A percentile compares a stretch with the other conserved stretches of the same genome.
Evolutionary conservation across 192 early-diverging fungal genomes (phyloP).

Genomic region (Physocladia obscura): DNA sequence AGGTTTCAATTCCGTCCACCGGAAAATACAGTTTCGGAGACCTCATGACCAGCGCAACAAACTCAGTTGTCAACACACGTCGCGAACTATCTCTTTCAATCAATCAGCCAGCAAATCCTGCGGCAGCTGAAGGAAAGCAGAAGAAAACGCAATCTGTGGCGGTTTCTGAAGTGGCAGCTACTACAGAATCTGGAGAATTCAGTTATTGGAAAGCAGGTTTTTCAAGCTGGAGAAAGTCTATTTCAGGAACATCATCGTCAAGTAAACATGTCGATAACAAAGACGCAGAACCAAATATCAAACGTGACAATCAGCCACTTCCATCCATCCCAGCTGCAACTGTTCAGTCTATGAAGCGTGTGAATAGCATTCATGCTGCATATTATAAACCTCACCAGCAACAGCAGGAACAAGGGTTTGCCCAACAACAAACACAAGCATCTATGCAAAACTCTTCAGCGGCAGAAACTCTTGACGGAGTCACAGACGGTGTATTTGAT

Average conservation of each 20-base stretch:
- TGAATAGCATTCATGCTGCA: background rate
- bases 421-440: too few relatives aligned
- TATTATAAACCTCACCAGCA: too few relatives aligned
- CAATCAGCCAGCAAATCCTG: background rate
- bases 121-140: background rate
- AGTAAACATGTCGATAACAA: too few relatives aligned
- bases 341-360: background rate
- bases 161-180: background rate
- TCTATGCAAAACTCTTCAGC: too few relatives aligned
- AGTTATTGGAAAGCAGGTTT: constrained; percentile 21
- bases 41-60: constrained; percentile 19
- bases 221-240: constrained; percentile 21
- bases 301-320: background rate
- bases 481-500: background rate
- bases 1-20: background rate
- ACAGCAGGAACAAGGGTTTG: background rate
- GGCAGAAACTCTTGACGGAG: background rate
- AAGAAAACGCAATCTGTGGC: constrained; percentile 15
- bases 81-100: background rate
- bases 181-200: background rate
- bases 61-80: background rate
- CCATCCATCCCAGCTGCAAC: background rate
- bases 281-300: background rate
- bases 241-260: background rate
- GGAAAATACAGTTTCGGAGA: constrained; percentile 21